Evolutionary conservation across 2,329 filamentous ascomycete genomes (phyloP).

Genomic region (Nannizziopsis barbatae): DNA sequence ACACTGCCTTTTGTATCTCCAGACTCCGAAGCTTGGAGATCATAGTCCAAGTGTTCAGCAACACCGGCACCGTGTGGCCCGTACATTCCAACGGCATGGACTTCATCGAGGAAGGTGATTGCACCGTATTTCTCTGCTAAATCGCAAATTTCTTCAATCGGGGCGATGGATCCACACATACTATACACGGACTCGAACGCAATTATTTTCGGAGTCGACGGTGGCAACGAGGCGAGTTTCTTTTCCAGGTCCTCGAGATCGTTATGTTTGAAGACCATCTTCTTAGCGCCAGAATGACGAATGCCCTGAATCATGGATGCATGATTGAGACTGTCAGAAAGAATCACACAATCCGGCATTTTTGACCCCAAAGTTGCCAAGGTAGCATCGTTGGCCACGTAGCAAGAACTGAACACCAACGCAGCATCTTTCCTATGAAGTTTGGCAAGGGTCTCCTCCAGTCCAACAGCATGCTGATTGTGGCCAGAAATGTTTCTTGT

Average conservation of each 20-base stretch:
- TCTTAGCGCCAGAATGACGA: constrained; percentile 89
- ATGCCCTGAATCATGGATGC: constrained; percentile 99
- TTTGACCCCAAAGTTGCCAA: constrained; percentile 94
- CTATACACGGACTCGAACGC: constrained; percentile 98
- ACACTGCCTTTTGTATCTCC: constrained; percentile 55
- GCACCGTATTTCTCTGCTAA: constrained; percentile 95
- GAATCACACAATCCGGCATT: constrained; percentile 87
- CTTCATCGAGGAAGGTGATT: constrained; percentile 94
- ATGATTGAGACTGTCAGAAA: constrained; percentile 96
- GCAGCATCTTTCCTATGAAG: constrained; percentile 86
- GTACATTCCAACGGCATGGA: constrained; percentile 98
- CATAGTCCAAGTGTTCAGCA: constrained; percentile 92
- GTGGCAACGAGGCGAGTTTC: constrained; percentile 77
- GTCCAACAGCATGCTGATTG: constrained; percentile 79
- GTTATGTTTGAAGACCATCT: constrained; percentile 98
- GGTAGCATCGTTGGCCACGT: constrained; percentile 95
- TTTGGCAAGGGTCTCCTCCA: constrained; percentile 73
- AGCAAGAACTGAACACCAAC: constrained; percentile 93
- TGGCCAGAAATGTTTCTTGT: constrained; percentile 97
- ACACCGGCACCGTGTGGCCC: constrained; percentile 91
- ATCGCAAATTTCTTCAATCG: constrained; percentile 92
- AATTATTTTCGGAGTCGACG: constrained; percentile 88
- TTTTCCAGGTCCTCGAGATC: constrained; percentile 85
- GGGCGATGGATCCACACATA: constrained; percentile 96
- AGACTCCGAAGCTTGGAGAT: constrained; percentile 64